Base-by-base conservation (phyloP, 2,329 filamentous ascomycete species). In the Ascocoryne sarcoides region DNA sequence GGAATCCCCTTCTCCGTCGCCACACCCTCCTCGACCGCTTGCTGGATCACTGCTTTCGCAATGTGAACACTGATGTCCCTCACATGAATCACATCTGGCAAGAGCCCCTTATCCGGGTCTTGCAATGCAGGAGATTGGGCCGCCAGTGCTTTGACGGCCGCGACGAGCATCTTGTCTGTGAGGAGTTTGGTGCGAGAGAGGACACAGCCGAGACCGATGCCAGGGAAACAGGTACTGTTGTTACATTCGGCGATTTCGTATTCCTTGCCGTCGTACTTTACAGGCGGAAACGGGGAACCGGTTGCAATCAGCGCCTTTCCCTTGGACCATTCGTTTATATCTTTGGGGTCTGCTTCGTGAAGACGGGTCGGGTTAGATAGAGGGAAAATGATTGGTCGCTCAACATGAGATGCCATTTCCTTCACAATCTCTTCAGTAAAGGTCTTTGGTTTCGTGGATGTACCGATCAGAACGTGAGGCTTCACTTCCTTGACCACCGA, bases 351-450 rank as follows among this genome's bases (percentile, higher is more conserved):
- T 1, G 86, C 88, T 62, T 94, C 88, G 57, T 93, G 86, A 0
- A 94, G 73, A 2, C 76, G 70, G 0, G 87, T 95, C 0, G 88
- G 88, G 60, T 94, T 94, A 2, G 83, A 90, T 1, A 94, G 72
- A 0, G 88, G 88, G 45, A 94, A 77, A 43, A 87, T 71, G 39
- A 86, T 76, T n/a, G 87, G 87, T 1, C 81, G 71, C 0, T 82
- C 69, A 2, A 82, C 75, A 52, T 88, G 75, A 26, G 71, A 68
- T 2, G 81, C 77, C 86, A 94, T 93, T 51, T 83, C 83, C 33
- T 71, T 68, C 9, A 93, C 69, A 19, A 87, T 65, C 2, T 84
- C 73, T 50, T 88, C 68, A 0, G 74, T 90, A 62, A 94, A 94
- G 0, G 84, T 67, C 2, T 75, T 75, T 0, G 85, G 81, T 8